Percentiles rank a stretch among this genome's conserved stretches.
These are phyloP conservation scores for Conoideocrella luteorostrata DNA, from an alignment of 2,329 filamentous ascomycete species.

Conservation along the genomic window DNA sequence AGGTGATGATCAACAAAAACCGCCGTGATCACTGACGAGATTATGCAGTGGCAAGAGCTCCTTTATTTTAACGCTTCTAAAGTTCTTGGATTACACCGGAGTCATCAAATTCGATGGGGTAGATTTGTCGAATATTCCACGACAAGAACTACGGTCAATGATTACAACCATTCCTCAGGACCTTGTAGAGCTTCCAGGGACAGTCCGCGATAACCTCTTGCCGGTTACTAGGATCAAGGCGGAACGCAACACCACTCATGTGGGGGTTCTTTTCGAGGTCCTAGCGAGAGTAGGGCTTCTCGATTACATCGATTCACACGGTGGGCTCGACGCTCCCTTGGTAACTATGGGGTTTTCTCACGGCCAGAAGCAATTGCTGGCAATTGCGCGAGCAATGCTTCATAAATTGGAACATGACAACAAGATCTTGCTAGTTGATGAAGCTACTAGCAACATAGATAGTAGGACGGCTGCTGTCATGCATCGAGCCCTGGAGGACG, in stretches of 20 bases:
- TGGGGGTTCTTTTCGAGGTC: constrained; percentile 8
- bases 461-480: constrained; percentile 2
- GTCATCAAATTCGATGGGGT: constrained; percentile 18
- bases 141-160: constrained; percentile 17
- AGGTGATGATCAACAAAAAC: neutral
- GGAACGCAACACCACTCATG: neutral
- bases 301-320: constrained; percentile 2
- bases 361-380: constrained; percentile 14
- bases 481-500: too few relatives aligned
- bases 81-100: neutral
- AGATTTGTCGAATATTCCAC: constrained; percentile 16
- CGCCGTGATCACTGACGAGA: constrained; percentile 16
- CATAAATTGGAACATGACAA: constrained; percentile 1
- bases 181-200: constrained; percentile 13
- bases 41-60: constrained; percentile 18
- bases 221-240: neutral
- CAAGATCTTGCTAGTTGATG: constrained; percentile 7
- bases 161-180: constrained; percentile 27
- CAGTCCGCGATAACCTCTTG: constrained; percentile 6
- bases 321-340: constrained; percentile 11
- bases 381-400: constrained; percentile 10
- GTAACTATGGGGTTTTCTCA: constrained; percentile 9
- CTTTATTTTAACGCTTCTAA: neutral
- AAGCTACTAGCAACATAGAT: constrained; percentile 10
- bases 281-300: constrained; percentile 11